Evolutionary conservation across 1,139 yeast genomes (phyloP).

Genomic region (Debaryomyces psychrophilus): DNA sequence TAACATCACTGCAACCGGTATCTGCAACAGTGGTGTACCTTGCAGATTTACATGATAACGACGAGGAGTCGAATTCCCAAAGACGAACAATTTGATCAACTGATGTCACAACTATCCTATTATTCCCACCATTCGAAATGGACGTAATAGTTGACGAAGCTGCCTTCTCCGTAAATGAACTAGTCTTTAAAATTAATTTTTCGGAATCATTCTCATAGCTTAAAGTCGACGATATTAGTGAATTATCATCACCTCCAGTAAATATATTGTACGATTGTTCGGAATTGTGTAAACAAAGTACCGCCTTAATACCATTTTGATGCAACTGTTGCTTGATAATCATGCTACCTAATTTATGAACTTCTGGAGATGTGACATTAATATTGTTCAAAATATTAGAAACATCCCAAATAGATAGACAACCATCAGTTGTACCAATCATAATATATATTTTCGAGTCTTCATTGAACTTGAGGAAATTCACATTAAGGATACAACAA

Average conservation of each 20-base stretch:
- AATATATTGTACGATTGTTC: constrained; percentile 36
- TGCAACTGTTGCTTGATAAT: constrained; percentile 60
- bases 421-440: constrained; percentile 84
- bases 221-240: constrained; percentile 53
- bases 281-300: constrained; percentile 24
- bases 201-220: constrained; percentile 17
- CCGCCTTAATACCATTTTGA: constrained; percentile 79
- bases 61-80: constrained; percentile 52
- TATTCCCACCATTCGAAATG: constrained; percentile 34
- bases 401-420: constrained; percentile 63
- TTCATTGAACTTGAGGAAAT: constrained; percentile 40
- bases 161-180: constrained; percentile 52
- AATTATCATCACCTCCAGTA: constrained; percentile 95
- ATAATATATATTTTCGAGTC: constrained; percentile 37
- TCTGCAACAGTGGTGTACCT: constrained; percentile 85
- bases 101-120: constrained; percentile 51
- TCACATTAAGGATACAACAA: constrained; percentile 73
- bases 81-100: constrained; percentile 78
- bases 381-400: constrained; percentile 18
- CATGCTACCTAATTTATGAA: constrained; percentile 25
- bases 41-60: constrained; percentile 42
- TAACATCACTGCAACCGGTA: constrained; percentile 69
- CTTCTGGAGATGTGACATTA: neutral
- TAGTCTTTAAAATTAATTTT: constrained; percentile 23
- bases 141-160: constrained; percentile 90